phyloP scores from a whole-genome alignment of 2,329 filamentous ascomycete genomes.

The Talaromyces rugulosus region DNA sequence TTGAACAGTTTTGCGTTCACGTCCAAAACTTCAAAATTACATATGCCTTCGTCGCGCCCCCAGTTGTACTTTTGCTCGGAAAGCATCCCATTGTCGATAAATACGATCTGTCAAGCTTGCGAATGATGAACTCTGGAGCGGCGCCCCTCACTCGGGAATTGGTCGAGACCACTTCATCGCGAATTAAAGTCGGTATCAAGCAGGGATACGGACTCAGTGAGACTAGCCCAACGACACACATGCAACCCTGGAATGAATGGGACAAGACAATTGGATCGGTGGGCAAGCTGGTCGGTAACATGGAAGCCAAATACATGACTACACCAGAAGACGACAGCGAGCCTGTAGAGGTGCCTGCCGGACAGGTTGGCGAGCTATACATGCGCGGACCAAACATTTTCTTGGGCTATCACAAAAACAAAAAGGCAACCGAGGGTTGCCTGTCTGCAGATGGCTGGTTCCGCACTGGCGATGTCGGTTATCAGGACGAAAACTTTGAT shows the following conservation, averaged over 20 bases:
- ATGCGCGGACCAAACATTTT: conserved; percentile 62
- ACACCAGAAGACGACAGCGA: conserved; percentile 47
- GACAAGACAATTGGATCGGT: conserved; percentile 70
- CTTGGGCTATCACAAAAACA: conserved; percentile 59
- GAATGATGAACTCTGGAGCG: conserved; percentile 83
- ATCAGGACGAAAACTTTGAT: conserved; percentile 71
- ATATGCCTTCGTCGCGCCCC: conserved; percentile 78
- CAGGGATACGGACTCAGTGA: conserved; percentile 91
- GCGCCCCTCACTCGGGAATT: conserved; percentile 80
- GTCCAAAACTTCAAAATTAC: conserved; percentile 73
- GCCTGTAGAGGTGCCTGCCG: conserved; percentile 55
- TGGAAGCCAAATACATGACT: conserved; percentile 74
- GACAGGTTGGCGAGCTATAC: conserved; percentile 66
- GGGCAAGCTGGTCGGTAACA: conserved; percentile 71
- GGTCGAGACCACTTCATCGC: conserved; percentile 67
- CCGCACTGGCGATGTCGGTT: conserved; percentile 83
- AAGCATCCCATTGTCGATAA: conserved; percentile 75
- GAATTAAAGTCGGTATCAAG: conserved; percentile 76
- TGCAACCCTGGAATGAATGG: conserved; percentile 73
- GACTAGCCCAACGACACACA: conserved; percentile 74
- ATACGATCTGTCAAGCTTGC: conserved; percentile 73
- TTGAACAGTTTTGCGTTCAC: conserved; percentile 71
- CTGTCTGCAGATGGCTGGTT: conserved; percentile 72
- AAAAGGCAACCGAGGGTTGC: conserved; percentile 52
- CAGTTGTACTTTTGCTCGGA: conserved; percentile 72